phyloP scores from a whole-genome alignment of 2,329 filamentous ascomycete species.

The Neofusicoccum umdonicola region DNA sequence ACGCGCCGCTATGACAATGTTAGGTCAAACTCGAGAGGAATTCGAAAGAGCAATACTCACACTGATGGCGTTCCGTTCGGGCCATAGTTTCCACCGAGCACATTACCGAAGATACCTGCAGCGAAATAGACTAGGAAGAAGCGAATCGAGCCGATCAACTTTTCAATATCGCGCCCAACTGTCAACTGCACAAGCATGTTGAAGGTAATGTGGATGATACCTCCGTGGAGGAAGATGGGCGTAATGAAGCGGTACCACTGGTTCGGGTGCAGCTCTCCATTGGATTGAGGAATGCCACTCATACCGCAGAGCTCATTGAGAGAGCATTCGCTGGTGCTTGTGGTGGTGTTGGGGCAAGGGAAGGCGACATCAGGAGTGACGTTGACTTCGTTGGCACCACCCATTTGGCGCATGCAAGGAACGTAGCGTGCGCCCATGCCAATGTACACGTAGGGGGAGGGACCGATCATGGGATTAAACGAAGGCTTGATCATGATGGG shows the following conservation, averaged over 20 bases:
- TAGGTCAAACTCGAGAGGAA: background rate
- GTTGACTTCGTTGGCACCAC: conserved; percentile 57
- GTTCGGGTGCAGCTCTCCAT: conserved; percentile 63
- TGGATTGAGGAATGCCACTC: conserved; percentile 61
- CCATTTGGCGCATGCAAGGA: conserved; percentile 77
- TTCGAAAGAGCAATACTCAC: background rate
- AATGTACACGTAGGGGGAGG: conserved; percentile 84
- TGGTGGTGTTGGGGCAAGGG: conserved; percentile 79
- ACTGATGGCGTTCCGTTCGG: conserved; percentile 71
- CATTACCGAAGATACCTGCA: conserved; percentile 91
- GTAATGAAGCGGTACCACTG: conserved; percentile 97
- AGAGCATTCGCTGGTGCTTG: conserved; percentile 60
- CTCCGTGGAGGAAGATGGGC: conserved; percentile 93
- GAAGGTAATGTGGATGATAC: conserved; percentile 91
- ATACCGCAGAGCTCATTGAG: conserved; percentile 84
- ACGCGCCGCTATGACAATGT: conserved; percentile 64
- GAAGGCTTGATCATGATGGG: conserved; percentile 75
- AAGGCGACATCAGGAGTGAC: conserved; percentile 64
- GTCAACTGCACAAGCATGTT: conserved; percentile 91
- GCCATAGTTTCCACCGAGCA: conserved; percentile 91
- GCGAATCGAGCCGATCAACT: conserved; percentile 80
- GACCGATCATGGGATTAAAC: conserved; percentile 97
- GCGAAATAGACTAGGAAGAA: conserved; percentile 88
- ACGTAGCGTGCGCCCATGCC: conserved; percentile 94
- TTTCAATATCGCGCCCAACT: conserved; percentile 88